Evolutionary conservation across 1,139 yeast species (phyloP), one percentile per base, ranked within the genome.

Genomic region (Kluyveromyces marxianus): DNA sequence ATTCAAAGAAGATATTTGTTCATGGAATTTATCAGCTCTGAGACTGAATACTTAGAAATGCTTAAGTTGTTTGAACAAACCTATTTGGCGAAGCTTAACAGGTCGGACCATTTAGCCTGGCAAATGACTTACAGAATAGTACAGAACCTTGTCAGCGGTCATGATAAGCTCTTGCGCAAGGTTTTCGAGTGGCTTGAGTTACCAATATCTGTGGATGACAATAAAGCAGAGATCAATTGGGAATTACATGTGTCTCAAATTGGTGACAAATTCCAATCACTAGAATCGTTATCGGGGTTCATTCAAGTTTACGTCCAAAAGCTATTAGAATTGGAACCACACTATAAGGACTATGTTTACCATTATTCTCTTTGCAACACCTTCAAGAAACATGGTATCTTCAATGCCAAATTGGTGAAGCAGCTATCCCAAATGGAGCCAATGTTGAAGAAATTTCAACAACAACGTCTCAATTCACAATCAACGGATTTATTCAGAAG

Each of bases 1-100:
- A 31, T 28, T 3, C 31, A 31, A n/a, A 33, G 43, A 8, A 21
- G 34, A 24, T 35, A 35, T 24, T 40, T 40, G 38, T 40, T 40
- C 31, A 40, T 40, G 43, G 43, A 40, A 25, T 40, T 40, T 21
- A 40, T 40, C 37, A 40, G 37, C 32, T 40, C 43, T 30, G 43
- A 40, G 32, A 24, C 32, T 25, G 43, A 40, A 24, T 40, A 40
- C 25, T 34, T 40, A 14, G 43, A 40, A 10, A 40, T 40, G 43
- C 35, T 40, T 32, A 33, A 27, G 27, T 31, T 40, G n/a, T 40
- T 34, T 28, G 31, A 35, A 10, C 32, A 35, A 7, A 40, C 43
- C n/a, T 40, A 40, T 35, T 34, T 40, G 43, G 37, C 43, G 14
- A 7, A 8, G 14, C 30, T 40, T 25, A 40, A 35, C 38, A 40